A percentile compares a stretch with the other conserved stretches of the same genome.
phyloP scores from a whole-genome alignment of 2,329 filamentous ascomycete genomes.

The Calonectria fujianensis region DNA sequence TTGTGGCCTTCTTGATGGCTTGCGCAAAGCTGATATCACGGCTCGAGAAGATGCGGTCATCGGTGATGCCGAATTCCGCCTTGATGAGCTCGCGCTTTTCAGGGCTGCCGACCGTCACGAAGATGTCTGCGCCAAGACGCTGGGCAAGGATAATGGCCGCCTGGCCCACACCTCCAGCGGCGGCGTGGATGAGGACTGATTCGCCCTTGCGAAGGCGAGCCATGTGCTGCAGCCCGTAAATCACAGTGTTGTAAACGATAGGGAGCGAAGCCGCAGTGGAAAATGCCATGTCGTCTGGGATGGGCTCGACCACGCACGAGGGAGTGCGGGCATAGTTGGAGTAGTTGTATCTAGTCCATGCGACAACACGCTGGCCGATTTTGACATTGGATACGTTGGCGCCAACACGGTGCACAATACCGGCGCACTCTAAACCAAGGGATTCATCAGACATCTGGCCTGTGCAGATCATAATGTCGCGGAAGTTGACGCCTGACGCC shows the following conservation, averaged over 20 bases:
- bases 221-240: conserved; percentile 32
- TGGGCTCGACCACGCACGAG: conserved; percentile 22
- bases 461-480: conserved; percentile 37
- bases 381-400: conserved; percentile 33
- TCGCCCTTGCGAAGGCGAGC: conserved; percentile 42
- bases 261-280: conserved; percentile 21
- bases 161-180: conserved; percentile 53
- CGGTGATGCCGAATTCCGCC: conserved; percentile 52
- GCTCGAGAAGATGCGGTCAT: conserved; percentile 56
- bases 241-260: conserved; percentile 26
- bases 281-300: conserved; percentile 30
- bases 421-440: conserved; percentile 33
- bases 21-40: conserved; percentile 52
- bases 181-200: conserved; percentile 42
- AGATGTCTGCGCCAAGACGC: conserved; percentile 52
- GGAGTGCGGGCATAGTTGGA: conserved; percentile 11
- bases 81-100: conserved; percentile 56
- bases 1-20: conserved; percentile 49
- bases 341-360: conserved; percentile 20
- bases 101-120: conserved; percentile 55
- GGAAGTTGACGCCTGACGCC: conserved; percentile 41
- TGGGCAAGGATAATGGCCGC: conserved; percentile 54
- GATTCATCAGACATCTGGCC: conserved; percentile 28
- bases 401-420: conserved; percentile 29
- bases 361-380: conserved; percentile 29